Evolutionary conservation across 345 rosid genomes (phyloP), one percentile per base, ranked within the genome.

Genomic region (Carallia pectinifolia): DNA sequence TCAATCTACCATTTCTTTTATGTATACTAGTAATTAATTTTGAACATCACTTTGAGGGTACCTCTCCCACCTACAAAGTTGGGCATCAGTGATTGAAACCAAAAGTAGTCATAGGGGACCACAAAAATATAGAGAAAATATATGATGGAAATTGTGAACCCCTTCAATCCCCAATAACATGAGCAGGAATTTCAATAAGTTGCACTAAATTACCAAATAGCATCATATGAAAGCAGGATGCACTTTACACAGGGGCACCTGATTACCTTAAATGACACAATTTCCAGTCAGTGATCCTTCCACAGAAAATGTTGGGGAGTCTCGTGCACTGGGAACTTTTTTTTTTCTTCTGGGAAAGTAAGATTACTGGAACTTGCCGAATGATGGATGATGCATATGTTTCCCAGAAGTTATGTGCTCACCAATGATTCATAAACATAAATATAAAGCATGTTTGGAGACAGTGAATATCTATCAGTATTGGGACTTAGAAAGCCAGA

Each of bases 401-500:
- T 72, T 72, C 63, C 64, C 47, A 58, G 40, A 65, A 58, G 56
- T 12, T 19, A 13, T 44, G n/a, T 54, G 68, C 30, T 33, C 30
- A 30, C 40, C n/a, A 2, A 44, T 4, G 58, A 38, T 19, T 19
- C 60, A 23, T 8, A 19, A 36, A 7, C 10, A 23, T 19, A 69
- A 4, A 48, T 31, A 34, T 30, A 7, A n/a, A 55, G 59, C 17
- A 27, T 19, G 7, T 27, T 27, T 56, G 17, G 4, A 53, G n/a
- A 48, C 4, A 4, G 4, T 17, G n/a, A 34, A 55, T 56, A 59
- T 79, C 76, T 56, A 59, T 79, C 76, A 85, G 50, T 33, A 50
- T 58, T 59, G 82, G 31, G 77, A 58, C 40, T 31, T 62, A 71
- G 90, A 77, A 60, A 89, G 89, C 87, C 90, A 83, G 16, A 83